These are phyloP conservation scores for Heliocybe sulcata DNA, from an alignment of 1,284 basidiomycete genomes.

Conservation along the genomic window DNA sequence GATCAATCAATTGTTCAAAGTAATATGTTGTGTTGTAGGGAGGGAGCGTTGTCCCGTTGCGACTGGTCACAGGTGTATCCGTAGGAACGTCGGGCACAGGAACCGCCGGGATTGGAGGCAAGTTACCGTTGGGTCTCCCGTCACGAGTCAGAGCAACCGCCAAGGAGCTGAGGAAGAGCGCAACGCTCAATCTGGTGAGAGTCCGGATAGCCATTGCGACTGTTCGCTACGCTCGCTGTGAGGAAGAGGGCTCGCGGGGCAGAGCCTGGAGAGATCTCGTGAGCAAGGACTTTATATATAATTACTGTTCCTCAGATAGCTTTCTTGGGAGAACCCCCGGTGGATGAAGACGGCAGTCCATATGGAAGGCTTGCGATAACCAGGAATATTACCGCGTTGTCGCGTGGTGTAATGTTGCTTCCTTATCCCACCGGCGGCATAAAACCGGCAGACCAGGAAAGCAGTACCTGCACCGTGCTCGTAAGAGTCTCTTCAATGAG, in stretches of 20 bases:
- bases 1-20: constrained; percentile 71
- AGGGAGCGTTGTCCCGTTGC: constrained; percentile 1
- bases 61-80: constrained; percentile 1
- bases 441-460: too few species aligned
- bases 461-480: too few species aligned
- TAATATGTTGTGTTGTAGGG: constrained; percentile 27
- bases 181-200: neutral
- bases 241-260: neutral
- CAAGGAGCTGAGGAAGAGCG: neutral
- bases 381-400: neutral
- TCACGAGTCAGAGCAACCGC: neutral
- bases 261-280: neutral
- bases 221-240: neutral
- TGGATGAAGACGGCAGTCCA: neutral
- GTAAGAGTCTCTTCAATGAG: too few species aligned
- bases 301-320: neutral
- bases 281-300: neutral
- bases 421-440: neutral
- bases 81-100: neutral
- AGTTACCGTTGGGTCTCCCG: neutral
- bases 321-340: neutral
- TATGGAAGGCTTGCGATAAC: neutral
- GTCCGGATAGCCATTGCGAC: neutral
- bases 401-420: neutral
- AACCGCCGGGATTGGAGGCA: neutral